Percentiles rank a stretch among this genome's conserved stretches.
phyloP scores from a whole-genome alignment of 352 stramenopile species.

The Paralagenidium karlingii region DNA sequence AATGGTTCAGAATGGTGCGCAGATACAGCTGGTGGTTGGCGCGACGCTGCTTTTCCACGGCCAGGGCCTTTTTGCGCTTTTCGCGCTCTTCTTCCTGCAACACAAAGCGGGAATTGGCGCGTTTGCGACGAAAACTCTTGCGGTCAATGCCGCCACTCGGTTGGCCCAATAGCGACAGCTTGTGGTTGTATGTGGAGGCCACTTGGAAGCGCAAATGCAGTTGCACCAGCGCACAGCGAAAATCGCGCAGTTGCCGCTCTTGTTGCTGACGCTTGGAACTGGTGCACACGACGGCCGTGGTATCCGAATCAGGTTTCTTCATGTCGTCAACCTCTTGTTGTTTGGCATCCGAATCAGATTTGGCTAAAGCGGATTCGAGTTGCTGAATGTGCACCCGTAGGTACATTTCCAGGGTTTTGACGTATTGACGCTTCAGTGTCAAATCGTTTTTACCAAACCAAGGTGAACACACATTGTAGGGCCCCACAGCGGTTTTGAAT shows the following conservation, averaged over 20 bases:
- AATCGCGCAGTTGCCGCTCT: constrained; percentile 41
- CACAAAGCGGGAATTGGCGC: constrained; percentile 42
- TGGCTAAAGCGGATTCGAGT: constrained; percentile 23
- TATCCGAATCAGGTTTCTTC: not conserved
- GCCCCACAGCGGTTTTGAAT: constrained; percentile 33
- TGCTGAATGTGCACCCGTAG: constrained; percentile 45
- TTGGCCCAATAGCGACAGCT: constrained; percentile 49
- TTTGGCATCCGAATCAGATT: constrained; percentile 17
- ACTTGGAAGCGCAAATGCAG: constrained; percentile 55
- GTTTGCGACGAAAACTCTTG: constrained; percentile 59
- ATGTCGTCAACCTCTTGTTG: too few relatives aligned
- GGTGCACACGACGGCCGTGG: too few relatives aligned
- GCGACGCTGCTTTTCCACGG: constrained; percentile 71
- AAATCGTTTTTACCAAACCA: constrained; percentile 61
- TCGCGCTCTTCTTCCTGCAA: constrained; percentile 59
- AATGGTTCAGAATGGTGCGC: constrained; percentile 71
- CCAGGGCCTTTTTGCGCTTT: constrained; percentile 70
- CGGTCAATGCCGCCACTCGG: constrained; percentile 50
- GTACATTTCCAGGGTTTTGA: constrained; percentile 61
- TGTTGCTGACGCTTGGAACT: too few relatives aligned
- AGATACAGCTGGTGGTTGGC: constrained; percentile 69
- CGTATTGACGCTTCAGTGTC: constrained; percentile 54
- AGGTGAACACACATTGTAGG: constrained; percentile 36
- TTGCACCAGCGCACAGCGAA: constrained; percentile 62
- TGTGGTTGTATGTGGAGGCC: constrained; percentile 41